Evolutionary conservation across 2,329 filamentous ascomycete species (phyloP), one percentile per base, ranked within the genome.

Genomic region (Colletotrichum tabaci): DNA sequence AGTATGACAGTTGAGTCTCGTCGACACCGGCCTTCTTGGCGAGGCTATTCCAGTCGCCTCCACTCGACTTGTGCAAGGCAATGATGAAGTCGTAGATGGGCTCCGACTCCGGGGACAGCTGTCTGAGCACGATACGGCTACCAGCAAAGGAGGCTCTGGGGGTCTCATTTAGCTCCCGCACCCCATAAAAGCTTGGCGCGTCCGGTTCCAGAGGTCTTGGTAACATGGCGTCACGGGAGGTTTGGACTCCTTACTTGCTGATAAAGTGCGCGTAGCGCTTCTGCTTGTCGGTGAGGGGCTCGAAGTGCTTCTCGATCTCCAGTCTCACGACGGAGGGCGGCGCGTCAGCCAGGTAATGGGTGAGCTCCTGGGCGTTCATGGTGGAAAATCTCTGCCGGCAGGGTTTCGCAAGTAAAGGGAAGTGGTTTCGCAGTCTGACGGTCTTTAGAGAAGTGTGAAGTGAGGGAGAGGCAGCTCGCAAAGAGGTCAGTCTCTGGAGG

Each of bases 201-300:
- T 35, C 26, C 38, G 44, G 16, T 15, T n/a, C 26, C 58, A 52
- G 30, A 56, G 38, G 35, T 6, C 38, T 46, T 53, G 46, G 30
- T 60, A 44, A 38, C 58, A 64, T 16, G 53, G 23, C 69, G 47
- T 44, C 35, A 61, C 21, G 8, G 52, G 18, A 15, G 23, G 30
- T 4, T 9, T n/a, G 23, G 21, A 38, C 35, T 64, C 74, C 86
- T 76, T 87, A 94, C 92, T 89, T 90, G 88, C 92, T 94, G 80
- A 97, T 94, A 79, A 92, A 95, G 84, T 98, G 95, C 74, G 95
- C 93, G 87, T 98, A 98, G 79, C 93, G 91, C 85, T 96, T 95
- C 85, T 97, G 90, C 80, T 93, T 87, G 77, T 93, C 89, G 64
- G 84, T 88, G 73, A 96, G 83, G 46, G 91, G 90, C 66, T 96